Evolutionary conservation across 768 basidiomycete species (phyloP).

Genomic region (Russula sp.): DNA sequence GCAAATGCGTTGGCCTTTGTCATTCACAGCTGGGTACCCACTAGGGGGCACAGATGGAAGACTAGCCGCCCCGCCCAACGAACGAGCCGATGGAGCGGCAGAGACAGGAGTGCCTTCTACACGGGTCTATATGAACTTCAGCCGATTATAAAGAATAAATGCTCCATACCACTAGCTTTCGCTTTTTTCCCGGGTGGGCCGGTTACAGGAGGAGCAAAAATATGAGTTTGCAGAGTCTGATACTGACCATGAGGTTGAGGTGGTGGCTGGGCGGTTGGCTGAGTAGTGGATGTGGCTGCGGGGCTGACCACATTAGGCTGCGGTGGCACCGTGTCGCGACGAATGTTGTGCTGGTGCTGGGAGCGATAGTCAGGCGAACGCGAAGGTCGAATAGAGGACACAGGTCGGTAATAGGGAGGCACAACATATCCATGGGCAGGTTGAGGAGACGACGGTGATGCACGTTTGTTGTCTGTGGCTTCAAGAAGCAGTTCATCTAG

Average conservation of each 20-base stretch:
- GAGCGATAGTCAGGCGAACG: constrained; percentile 15
- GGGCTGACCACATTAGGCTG: constrained; percentile 4
- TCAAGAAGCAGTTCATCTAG: constrained; percentile 45
- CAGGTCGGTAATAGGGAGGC: constrained; percentile 21
- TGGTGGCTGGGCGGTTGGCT: constrained; percentile 19
- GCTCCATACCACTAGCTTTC: constrained; percentile 33
- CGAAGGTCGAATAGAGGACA: constrained; percentile 8
- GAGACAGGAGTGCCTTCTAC: constrained; percentile 1
- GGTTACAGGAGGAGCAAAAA: constrained; percentile 66
- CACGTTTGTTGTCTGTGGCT: constrained; percentile 33
- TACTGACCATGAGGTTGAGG: constrained; percentile 30
- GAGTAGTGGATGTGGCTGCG: constrained; percentile 19
- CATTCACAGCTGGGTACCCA: constrained; percentile 30
- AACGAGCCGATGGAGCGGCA: constrained; percentile 8
- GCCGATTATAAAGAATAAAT: constrained; percentile 2
- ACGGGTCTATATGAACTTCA: neutral
- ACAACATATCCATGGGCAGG: constrained; percentile 28
- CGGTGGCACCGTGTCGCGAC: constrained; percentile 9
- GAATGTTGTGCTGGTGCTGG: constrained; percentile 2
- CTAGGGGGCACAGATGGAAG: constrained; percentile 26
- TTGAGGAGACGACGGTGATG: constrained; percentile 22
- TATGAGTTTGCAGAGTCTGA: constrained; percentile 52
- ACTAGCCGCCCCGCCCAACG: constrained; percentile 20
- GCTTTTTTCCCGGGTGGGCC: constrained; percentile 65
- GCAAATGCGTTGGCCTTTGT: constrained; percentile 58